Evolutionary conservation across 257 asterid genomes (phyloP), one percentile per base, ranked within the genome.

Genomic region (Catharanthus roseus): DNA sequence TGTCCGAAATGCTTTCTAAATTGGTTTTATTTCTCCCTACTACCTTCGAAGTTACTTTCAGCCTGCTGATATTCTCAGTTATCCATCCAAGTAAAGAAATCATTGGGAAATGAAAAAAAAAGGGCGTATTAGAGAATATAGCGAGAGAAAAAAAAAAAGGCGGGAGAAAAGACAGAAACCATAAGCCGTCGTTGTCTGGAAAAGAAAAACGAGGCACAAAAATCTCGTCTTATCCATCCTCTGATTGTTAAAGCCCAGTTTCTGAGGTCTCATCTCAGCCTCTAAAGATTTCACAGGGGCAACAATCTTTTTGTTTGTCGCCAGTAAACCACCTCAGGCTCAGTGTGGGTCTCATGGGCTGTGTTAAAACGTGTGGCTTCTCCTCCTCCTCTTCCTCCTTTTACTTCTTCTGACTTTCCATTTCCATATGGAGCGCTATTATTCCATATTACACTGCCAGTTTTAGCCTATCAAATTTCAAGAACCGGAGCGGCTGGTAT

Each of bases 301-400:
- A 49, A 61, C 36, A 24, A 16, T 41, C 1, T 5, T 15, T 16
- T 31, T 6, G 3, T 49, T 49, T 15, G 24, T 49, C n/a, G 55
- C 55, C 55, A 49, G 5, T 49, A 13, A 44, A 19, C 10, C 53
- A 19, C 10, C 53, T 49, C 51, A 72, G 53, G 15, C n/a, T n/a
- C n/a, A n/a, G 50, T 44, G 44, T 0, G 13, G 4, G 26, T 42
- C 56, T 23, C 66, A 13, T 18, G 67, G 55, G 51, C 60, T 18
- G 26, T 19, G 15, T 55, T 50, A 5, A 8, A 66, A 55, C 51
- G 61, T 67, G 77, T 55, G 77, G 77, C 73, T 41, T 39, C 44
- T 39, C 23, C 57, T 28, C 23, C 0, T 28, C 53, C 51, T 54
- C 55, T 15, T 41, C 74, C 9, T 28, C 74, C 7, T 67, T 34